Base-by-base conservation (phyloP, 805 yeast species). In the Komagataella pseudopastoris region DNA sequence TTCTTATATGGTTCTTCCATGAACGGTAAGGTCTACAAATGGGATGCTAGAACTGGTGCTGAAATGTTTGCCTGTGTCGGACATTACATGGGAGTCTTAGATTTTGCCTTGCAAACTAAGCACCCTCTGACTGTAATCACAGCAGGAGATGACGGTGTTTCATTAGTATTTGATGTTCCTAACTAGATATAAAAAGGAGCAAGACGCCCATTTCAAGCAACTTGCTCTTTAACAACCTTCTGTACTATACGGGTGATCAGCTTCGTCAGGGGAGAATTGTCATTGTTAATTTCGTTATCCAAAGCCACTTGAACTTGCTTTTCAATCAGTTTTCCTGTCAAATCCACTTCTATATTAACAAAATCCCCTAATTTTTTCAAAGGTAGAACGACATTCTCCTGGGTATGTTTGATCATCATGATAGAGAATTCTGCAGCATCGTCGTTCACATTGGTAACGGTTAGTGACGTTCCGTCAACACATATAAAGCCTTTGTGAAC, bases 61-160 rank as follows among this genome's bases (percentile, higher is more conserved):
- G 82, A 79, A 60, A 67, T 84, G 53, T 85, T 84, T 69, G 83
- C 76, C 39, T 93, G 95, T 56, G 80, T 80, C 45, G 99, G 99
- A 20, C 99, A 93, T 65, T 85, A 85, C 66, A 86, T 87, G 85
- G 98, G 98, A 55, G 82, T 93, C 17, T 74, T 93, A 56, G 97
- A 88, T 60, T 91, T 93, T 63, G 81, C 84, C 17, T 62, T 83
- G 46, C 77, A 81, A 52, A 8, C 39, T 8, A 81, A 78, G 45
- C 69, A 77, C 48, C 91, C 88, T 23, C 74, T 76, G 50, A 81
- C 83, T 63, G 61, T 93, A 47, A 75, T 89, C 44, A 88, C 97
- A 18, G 99, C 96, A 12, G 97, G 97, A 56, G 99, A 93, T 65
- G 99, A 93, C 66, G 96, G 96, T 58, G 96, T 93, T 36, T 80